phyloP scores from a whole-genome alignment of 176 grass and related monocot species.

The Raddia guianensis region DNA sequence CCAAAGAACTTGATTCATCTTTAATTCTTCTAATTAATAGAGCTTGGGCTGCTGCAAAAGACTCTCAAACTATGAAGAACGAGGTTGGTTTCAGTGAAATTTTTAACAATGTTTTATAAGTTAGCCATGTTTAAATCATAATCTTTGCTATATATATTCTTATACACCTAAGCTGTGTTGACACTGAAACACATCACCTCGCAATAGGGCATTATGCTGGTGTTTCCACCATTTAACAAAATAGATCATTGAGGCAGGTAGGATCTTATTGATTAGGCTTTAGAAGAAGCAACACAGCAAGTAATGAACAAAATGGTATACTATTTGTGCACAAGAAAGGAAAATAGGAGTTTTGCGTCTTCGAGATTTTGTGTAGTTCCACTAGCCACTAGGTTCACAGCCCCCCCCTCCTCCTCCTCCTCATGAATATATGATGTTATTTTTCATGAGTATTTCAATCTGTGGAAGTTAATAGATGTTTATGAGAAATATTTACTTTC shows the following conservation, averaged over 20 bases:
- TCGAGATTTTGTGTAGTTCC: not conserved
- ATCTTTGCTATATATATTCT: slow-evolving; percentile 17
- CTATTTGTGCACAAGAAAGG: not conserved
- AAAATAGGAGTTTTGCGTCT: not conserved
- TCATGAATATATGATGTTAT: slow-evolving; percentile 1
- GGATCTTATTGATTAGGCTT: slow-evolving; percentile 19
- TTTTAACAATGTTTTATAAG: slow-evolving; percentile 7
- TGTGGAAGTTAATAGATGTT: not conserved
- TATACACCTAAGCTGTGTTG: not conserved
- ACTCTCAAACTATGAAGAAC: slow-evolving; percentile 67
- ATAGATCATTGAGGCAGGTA: slow-evolving; percentile 3
- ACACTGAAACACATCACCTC: not conserved
- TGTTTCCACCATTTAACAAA: not conserved
- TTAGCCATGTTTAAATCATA: not conserved
- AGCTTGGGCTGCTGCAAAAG: slow-evolving; percentile 90
- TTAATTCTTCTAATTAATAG: slow-evolving; percentile 88
- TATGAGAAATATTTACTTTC: not conserved
- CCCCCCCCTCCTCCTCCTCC: no score
- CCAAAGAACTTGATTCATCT: slow-evolving; percentile 92
- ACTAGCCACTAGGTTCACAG: not conserved
- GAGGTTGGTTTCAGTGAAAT: slow-evolving; percentile 50
- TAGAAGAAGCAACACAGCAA: not conserved
- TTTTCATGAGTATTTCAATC: not conserved
- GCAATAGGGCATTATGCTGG: not conserved
- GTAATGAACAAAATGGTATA: slow-evolving; percentile 1